Percentiles rank a stretch among this genome's conserved stretches.
Conservation (phyloP, 108 stramenopile species). For the Fragilariopsis cylindrus region DNA sequence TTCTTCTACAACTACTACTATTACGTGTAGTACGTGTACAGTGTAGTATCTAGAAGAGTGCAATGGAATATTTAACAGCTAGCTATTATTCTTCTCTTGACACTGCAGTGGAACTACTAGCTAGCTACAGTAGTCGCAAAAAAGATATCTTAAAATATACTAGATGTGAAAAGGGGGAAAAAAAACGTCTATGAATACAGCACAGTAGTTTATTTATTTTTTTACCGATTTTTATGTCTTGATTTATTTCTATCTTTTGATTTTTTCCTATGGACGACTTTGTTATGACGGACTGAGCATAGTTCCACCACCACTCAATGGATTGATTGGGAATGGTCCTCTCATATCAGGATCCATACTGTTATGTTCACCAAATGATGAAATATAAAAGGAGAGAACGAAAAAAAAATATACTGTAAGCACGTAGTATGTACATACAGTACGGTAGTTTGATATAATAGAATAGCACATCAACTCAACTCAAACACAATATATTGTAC, state of each 20-base stretch:
- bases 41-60: too few relatives aligned
- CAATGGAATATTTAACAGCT: too few relatives aligned
- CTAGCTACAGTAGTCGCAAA: too few relatives aligned
- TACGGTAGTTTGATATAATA: not conserved
- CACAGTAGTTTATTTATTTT: not conserved
- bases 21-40: too few relatives aligned
- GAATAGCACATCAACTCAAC: not conserved
- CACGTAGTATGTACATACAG: too few relatives aligned
- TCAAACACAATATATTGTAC: not conserved
- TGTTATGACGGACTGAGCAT: conserved; percentile 52
- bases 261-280: not conserved
- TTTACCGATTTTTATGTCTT: not conserved
- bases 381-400: not conserved
- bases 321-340: conserved; percentile 60
- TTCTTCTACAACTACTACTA: too few relatives aligned
- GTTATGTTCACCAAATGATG: not conserved
- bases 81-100: too few relatives aligned
- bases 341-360: conserved; percentile 68
- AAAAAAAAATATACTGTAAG: not conserved
- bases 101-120: too few relatives aligned
- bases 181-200: not conserved
- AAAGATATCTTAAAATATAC: too few relatives aligned
- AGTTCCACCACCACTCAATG: conserved; percentile 32
- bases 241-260: not conserved
- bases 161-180: not conserved